A percentile compares a stretch with the other conserved stretches of the same genome.
Conservation (phyloP, 495 filamentous ascomycete genomes). For the Hypoxylon lienhwacheense region DNA sequence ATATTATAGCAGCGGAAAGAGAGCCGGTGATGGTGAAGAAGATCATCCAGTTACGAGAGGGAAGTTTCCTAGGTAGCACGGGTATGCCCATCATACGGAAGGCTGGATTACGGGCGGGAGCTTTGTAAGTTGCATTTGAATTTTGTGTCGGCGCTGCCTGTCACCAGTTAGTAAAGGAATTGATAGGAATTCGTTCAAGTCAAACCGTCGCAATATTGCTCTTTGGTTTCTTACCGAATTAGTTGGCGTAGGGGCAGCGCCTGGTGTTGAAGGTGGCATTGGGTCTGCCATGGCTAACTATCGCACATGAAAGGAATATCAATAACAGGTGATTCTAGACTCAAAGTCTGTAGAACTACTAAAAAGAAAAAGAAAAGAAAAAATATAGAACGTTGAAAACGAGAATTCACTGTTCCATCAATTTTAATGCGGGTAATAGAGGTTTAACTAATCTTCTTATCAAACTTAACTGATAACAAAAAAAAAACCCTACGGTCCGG, state of each 20-base stretch:
- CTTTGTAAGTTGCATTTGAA: slow-evolving; percentile 46
- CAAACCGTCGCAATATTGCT: background rate
- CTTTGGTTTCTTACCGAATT: slow-evolving; percentile 8
- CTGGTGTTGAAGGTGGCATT: slow-evolving; percentile 18
- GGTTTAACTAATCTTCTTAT: no score
- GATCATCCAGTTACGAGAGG: slow-evolving; percentile 97
- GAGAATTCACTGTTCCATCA: background rate
- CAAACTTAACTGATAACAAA: slow-evolving; percentile 21
- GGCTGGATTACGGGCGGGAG: slow-evolving; percentile 64
- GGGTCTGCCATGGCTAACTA: slow-evolving; percentile 25
- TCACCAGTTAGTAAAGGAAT: slow-evolving; percentile 1
- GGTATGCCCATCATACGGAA: slow-evolving; percentile 82
- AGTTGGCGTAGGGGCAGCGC: slow-evolving; percentile 11
- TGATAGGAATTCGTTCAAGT: background rate
- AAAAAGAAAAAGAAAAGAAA: background rate
- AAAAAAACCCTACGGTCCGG: slow-evolving; percentile 28
- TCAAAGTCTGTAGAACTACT: background rate
- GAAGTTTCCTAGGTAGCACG: slow-evolving; percentile 76
- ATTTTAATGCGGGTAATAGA: slow-evolving; percentile 5
- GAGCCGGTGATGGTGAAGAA: slow-evolving; percentile 79
- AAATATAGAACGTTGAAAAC: background rate
- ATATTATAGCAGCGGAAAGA: slow-evolving; percentile 75
- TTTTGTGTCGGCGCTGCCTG: slow-evolving; percentile 18
- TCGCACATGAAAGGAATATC: background rate
- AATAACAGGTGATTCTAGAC: background rate